Base-by-base conservation (phyloP, 371 early-diverging fungal species). In the Mortierella polycephala region DNA sequence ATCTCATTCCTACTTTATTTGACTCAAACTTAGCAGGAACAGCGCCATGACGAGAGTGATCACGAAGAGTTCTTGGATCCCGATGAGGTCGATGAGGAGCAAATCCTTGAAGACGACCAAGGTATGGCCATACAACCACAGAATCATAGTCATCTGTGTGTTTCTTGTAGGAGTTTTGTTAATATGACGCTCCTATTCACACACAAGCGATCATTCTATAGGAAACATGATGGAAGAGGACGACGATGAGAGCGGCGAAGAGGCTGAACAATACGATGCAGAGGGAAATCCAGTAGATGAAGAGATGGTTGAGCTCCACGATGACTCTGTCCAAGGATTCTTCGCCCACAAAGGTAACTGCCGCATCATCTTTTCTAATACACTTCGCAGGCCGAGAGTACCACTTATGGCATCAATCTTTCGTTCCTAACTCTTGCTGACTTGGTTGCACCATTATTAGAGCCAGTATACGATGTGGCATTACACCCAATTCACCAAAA, bases 261-360 rank as follows among this genome's bases (percentile, higher is more conserved):
- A 49, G 14, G 81, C 73, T 18, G 47, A 77, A 12, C 72, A 82
- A 46, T 67, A 71, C 42, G 82, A 65, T 30, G 71, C 76, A 45
- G 76, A 85, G 10, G 85, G 83, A 18, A 81, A 83, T 59, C 70
- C 60, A 14, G 69, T 84, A 2, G 88, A 85, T 40, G 88, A 88
- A 23, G 85, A 85, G 21, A 85, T 88, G 75, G 67, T 89, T 57
- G 91, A 91, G 57, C 74, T 95, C 20, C 90, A 87, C 39, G 97
- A 96, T 75, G 96, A 98, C 75, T 95, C 96, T 9, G 88, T 95
- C 0, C 95, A 95, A 83, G 98, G 96, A 9, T 97, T 97, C 83
- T 96, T 96, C 68, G 89, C 86, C 23, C 98, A 98, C 82, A 88
- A 90, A 82, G 89, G 94, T 93, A 85, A 59, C 21, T 39, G 14